Evolutionary conservation across 2,329 filamentous ascomycete species (phyloP), one percentile per base, ranked within the genome.

Genomic region (Aspergillus fischeri): DNA sequence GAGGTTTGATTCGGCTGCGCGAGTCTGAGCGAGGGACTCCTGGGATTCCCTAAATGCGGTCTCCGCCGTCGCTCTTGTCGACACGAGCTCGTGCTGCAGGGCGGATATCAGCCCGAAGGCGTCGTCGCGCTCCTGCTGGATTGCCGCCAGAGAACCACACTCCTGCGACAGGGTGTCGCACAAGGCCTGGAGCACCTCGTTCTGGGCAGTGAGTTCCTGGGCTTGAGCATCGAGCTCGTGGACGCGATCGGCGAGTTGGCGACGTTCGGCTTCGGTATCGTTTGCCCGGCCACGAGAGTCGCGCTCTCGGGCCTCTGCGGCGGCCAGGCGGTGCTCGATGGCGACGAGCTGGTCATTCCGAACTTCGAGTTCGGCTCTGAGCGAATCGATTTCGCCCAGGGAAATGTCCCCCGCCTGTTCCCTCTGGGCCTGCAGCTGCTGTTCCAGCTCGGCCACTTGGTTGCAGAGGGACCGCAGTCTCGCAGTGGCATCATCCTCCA

Each of bases 381-480:
- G 53, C 21, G 52, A 58, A 21, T 54, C 14, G 27, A 49, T n/a
- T n/a, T 58, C 55, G 7, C 27, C 53, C 24, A 35, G 35, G 32
- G 47, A 53, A n/a, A 35, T 44, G 44, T 21, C 45, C 14, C 56
- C 51, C n/a, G 9, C 38, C 29, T 54, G 41, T n/a, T 53, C 41
- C 41, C 4, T 49, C 25, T 35, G 41, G n/a, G 45, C 9, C n/a
- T 49, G 28, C 28, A 60, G 25, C 49, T 62, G 50, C 24, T 52
- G 17, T 54, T 63, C 48, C 24, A 65, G 53, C 47, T 51, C 38
- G 38, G 42, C 29, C 42, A 63, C 20, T 6, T 56, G 51, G 21
- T 48, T 35, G 10, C 17, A 7, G 45, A 63, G 49, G 25, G 47
- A 17, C 21, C 51, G 48, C 41, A 51, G 52, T 38, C 45, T 49